phyloP scores from a whole-genome alignment of 371 early-diverging fungal species.

The Cokeromyces recurvatus region DNA sequence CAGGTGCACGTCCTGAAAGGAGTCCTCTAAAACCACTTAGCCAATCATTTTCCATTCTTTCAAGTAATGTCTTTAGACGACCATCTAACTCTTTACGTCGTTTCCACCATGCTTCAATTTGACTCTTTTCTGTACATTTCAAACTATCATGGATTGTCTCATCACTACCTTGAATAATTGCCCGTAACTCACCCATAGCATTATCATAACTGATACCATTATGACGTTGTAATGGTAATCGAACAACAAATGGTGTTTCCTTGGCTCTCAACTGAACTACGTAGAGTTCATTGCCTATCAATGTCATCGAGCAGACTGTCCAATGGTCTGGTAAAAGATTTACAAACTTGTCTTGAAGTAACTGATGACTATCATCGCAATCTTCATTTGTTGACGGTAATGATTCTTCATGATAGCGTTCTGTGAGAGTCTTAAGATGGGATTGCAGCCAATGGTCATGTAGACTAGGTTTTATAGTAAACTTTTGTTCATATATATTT shows the following conservation, averaged over 20 bases:
- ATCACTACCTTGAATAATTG: conserved; percentile 59
- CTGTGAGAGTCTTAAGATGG: conserved; percentile 27
- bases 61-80: conserved; percentile 56
- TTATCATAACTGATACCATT: conserved; percentile 17
- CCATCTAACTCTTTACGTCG: conserved; percentile 63
- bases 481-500: too few species aligned
- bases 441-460: conserved; percentile 30
- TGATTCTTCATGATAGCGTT: conserved; percentile 36
- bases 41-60: conserved; percentile 70
- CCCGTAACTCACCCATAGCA: conserved; percentile 41
- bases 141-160: conserved; percentile 38
- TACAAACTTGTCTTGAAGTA: conserved; percentile 48
- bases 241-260: conserved; percentile 54
- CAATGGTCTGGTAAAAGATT: conserved; percentile 58
- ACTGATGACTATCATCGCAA: conserved; percentile 20
- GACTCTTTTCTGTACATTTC: conserved; percentile 40
- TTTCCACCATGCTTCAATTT: conserved; percentile 79
- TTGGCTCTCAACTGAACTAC: conserved; percentile 53
- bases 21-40: conserved; percentile 70
- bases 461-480: too few species aligned
- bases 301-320: conserved; percentile 70
- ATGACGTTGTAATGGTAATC: conserved; percentile 66
- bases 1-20: conserved; percentile 17
- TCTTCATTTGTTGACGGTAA: too few species aligned
- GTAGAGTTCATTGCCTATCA: conserved; percentile 55